phyloP scores from a whole-genome alignment of 2,329 filamentous ascomycete species.

The Apiospora rasikravindrae region DNA sequence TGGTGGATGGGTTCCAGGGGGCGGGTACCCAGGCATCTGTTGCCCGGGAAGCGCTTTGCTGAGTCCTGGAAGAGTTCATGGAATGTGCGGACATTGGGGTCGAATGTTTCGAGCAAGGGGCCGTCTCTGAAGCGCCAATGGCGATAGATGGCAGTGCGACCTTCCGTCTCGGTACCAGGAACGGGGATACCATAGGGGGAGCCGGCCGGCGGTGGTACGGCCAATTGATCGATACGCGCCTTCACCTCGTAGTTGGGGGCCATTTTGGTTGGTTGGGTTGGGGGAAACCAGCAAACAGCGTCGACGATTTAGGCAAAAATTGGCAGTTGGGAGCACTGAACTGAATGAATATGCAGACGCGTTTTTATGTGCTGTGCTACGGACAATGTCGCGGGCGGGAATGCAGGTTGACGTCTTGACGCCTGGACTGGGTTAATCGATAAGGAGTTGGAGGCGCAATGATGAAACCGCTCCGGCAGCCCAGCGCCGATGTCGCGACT shows the following conservation, averaged over 20 bases:
- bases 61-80: slow-evolving; percentile 82
- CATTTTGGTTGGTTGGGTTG: slow-evolving; percentile 33
- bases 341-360: background rate
- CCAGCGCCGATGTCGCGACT: slow-evolving; percentile 4
- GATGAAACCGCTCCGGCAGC: slow-evolving; percentile 1
- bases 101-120: slow-evolving; percentile 71
- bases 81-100: slow-evolving; percentile 72
- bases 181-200: slow-evolving; percentile 79
- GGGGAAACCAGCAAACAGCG: background rate
- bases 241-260: slow-evolving; percentile 41
- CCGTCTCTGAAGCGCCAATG: slow-evolving; percentile 79
- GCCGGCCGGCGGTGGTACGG: slow-evolving; percentile 71
- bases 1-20: slow-evolving; percentile 77
- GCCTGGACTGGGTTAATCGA: slow-evolving; percentile 6
- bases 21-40: slow-evolving; percentile 78
- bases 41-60: slow-evolving; percentile 66
- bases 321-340: background rate
- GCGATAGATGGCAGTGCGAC: slow-evolving; percentile 78
- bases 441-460: slow-evolving; percentile 1
- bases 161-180: slow-evolving; percentile 74
- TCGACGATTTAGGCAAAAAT: background rate
- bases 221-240: slow-evolving; percentile 58
- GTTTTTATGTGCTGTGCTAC: slow-evolving; percentile 18
- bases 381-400: background rate
- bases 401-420: slow-evolving; percentile 11